Percentiles rank a stretch among this genome's conserved stretches.
Evolutionary conservation across 23 red algal species (phyloP).

Genomic region (Gracilaria domingensis): DNA sequence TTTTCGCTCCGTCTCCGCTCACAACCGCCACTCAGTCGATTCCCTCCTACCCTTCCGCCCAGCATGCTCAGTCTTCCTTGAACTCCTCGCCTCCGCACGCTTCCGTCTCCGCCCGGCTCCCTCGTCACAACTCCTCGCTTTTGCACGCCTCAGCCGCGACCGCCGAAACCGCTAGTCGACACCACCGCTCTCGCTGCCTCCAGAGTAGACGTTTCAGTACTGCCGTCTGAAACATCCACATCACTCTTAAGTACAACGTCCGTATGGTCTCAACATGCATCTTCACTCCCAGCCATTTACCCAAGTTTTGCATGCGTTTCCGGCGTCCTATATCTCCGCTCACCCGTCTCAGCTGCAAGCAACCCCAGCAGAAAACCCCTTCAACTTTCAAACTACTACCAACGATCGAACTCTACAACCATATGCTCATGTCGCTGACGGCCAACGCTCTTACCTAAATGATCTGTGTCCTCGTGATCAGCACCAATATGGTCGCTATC

Average conservation of each 20-base stretch:
- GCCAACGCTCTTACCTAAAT: slow-evolving; percentile 50
- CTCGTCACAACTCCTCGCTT: not conserved
- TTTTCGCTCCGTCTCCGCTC: not conserved
- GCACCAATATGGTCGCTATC: slow-evolving; percentile 17
- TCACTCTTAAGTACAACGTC: not conserved
- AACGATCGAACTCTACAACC: slow-evolving; percentile 7
- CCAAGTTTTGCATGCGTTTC: slow-evolving; percentile 1
- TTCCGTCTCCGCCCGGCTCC: not conserved
- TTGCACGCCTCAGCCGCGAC: not conserved
- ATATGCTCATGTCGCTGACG: slow-evolving; percentile 29
- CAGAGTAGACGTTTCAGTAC: slow-evolving; percentile 11
- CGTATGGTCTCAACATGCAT: not conserved
- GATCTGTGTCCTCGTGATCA: slow-evolving; percentile 3
- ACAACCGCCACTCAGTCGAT: not conserved
- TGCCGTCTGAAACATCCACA: slow-evolving; percentile 1
- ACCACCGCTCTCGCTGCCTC: not conserved
- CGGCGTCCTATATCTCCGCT: not conserved
- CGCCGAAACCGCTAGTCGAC: slow-evolving; percentile 26
- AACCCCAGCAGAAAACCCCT: not conserved
- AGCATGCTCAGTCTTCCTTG: not conserved
- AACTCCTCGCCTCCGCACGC: not conserved
- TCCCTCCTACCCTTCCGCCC: not conserved
- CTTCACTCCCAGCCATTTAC: slow-evolving; percentile 3
- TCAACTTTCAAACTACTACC: slow-evolving; percentile 13
- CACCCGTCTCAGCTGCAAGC: slow-evolving; percentile 9